A percentile compares a stretch with the other conserved stretches of the same genome.
phyloP scores from a whole-genome alignment of 805 yeast genomes.

The Cyberlindnera amylophila region DNA sequence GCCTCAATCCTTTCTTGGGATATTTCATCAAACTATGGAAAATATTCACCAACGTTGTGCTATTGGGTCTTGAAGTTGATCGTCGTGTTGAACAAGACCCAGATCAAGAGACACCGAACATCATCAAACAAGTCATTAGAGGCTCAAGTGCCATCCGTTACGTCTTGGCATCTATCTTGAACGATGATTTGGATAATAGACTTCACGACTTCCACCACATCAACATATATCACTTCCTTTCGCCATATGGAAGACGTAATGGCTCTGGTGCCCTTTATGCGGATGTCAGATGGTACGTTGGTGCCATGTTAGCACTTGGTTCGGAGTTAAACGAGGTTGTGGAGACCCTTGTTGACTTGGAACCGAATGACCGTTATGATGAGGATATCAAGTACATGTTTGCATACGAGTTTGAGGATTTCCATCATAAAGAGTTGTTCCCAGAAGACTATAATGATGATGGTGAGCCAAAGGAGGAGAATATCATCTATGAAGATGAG shows the following conservation, averaged over 20 bases:
- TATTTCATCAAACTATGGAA: conserved; percentile 63
- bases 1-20: conserved; percentile 59
- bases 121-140: conserved; percentile 47
- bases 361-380: conserved; percentile 60
- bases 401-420: conserved; percentile 49
- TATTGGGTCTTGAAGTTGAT: conserved; percentile 59
- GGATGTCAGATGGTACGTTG: conserved; percentile 55
- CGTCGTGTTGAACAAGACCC: conserved; percentile 40
- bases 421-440: conserved; percentile 29
- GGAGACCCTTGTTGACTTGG: conserved; percentile 51
- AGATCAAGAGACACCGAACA: conserved; percentile 35
- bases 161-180: conserved; percentile 56
- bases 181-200: conserved; percentile 40
- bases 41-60: conserved; percentile 53
- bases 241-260: conserved; percentile 61
- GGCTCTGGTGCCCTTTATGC: conserved; percentile 57
- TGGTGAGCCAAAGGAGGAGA: conserved; percentile 32
- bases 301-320: conserved; percentile 50
- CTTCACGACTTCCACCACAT: conserved; percentile 57
- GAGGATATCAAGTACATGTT: conserved; percentile 63
- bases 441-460: conserved; percentile 27
- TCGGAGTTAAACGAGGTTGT: conserved; percentile 46
- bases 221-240: conserved; percentile 55
- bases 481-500: conserved; percentile 27
- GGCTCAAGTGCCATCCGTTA: conserved; percentile 65